A percentile compares a stretch with the other conserved stretches of the same genome.
Conservation (phyloP, 768 basidiomycete genomes). For the Lactifluus piperatus region DNA sequence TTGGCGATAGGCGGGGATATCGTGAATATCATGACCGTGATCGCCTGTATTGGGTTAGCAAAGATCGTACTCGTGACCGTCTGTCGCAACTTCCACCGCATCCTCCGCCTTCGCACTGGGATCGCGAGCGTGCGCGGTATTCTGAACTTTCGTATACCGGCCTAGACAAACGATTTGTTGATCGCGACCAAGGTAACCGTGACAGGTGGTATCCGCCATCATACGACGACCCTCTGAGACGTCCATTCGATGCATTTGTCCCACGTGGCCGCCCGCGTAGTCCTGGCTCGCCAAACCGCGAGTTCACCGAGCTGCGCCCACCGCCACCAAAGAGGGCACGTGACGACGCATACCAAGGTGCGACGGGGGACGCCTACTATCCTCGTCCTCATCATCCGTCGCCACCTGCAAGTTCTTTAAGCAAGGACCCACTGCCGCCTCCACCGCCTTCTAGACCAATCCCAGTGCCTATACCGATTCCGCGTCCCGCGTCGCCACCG, state of each 20-base stretch:
- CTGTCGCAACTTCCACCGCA: neutral
- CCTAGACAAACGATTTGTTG: slow-evolving; percentile 8
- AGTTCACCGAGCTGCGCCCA: slow-evolving; percentile 7
- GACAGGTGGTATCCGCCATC: slow-evolving; percentile 6
- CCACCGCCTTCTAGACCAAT: neutral
- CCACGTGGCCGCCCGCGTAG: slow-evolving; percentile 18
- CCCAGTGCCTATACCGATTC: slow-evolving; percentile 10
- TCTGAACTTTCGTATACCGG: neutral
- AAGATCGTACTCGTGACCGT: slow-evolving; percentile 10
- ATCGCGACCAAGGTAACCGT: slow-evolving; percentile 11
- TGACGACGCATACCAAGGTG: slow-evolving; percentile 8
- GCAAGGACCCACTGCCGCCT: neutral
- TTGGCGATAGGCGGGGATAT: slow-evolving; percentile 6
- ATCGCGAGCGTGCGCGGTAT: slow-evolving; percentile 11
- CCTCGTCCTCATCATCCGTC: neutral
- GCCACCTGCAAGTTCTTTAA: neutral
- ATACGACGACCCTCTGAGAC: neutral
- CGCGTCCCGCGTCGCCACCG: neutral
- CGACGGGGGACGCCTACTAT: slow-evolving; percentile 3
- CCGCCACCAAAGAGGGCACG: slow-evolving; percentile 18
- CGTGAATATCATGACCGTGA: slow-evolving; percentile 17
- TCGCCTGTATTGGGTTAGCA: slow-evolving; percentile 6
- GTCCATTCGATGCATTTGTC: neutral
- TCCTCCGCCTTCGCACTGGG: neutral
- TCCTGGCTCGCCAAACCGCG: slow-evolving; percentile 6